Conservation (phyloP, 169 alveolate species). For the Cryptosporidium meleagridis region DNA sequence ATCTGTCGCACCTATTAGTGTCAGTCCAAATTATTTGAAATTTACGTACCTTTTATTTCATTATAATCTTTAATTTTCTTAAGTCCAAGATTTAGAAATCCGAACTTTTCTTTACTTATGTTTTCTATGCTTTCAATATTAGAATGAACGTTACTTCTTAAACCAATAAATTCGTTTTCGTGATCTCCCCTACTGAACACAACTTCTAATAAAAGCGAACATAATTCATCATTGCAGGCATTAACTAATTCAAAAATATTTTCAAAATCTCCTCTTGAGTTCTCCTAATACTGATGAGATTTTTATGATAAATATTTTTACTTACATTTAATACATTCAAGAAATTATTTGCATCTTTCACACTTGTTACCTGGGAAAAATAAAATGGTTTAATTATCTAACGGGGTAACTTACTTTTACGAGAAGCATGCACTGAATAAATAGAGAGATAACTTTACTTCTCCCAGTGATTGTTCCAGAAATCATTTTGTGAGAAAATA, state of each 20-base stretch:
- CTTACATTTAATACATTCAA: slow-evolving; percentile 48
- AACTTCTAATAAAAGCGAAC: slow-evolving; percentile 44
- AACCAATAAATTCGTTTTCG: slow-evolving; percentile 22
- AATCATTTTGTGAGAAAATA: background rate
- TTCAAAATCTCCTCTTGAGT: background rate
- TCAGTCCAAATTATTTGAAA: background rate
- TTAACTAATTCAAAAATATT: slow-evolving; percentile 53
- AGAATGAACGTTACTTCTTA: slow-evolving; percentile 17
- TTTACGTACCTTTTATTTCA: slow-evolving; percentile 32
- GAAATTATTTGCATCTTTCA: slow-evolving; percentile 62
- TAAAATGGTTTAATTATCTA: background rate
- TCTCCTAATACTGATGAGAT: slow-evolving; percentile 16
- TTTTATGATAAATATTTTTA: background rate
- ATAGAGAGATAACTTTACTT: slow-evolving; percentile 19
- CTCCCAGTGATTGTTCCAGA: background rate
- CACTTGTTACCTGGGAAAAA: slow-evolving; percentile 53
- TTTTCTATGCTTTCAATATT: background rate
- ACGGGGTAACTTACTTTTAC: slow-evolving; percentile 20
- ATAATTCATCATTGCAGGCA: slow-evolving; percentile 62
- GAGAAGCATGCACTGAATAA: slow-evolving; percentile 40
- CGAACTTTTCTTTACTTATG: slow-evolving; percentile 1
- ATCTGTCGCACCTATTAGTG: background rate
- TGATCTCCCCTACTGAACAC: background rate
- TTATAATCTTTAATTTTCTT: slow-evolving; percentile 19
- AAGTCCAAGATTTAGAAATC: slow-evolving; percentile 36